phyloP scores from a whole-genome alignment of 2,329 filamentous ascomycete species.

The Macrophomina pseudophaseolina region DNA sequence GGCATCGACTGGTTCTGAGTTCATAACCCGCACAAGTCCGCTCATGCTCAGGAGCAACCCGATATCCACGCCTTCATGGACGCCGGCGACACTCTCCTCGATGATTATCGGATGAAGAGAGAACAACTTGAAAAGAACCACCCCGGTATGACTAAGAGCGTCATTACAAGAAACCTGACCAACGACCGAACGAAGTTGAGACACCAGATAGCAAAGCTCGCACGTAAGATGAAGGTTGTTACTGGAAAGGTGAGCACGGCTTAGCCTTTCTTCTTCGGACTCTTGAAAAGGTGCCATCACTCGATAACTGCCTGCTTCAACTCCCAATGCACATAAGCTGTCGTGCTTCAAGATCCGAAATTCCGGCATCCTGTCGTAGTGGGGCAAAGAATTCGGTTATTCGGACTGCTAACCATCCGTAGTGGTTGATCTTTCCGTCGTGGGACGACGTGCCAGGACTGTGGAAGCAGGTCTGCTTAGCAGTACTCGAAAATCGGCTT shows the following conservation, averaged over 20 bases:
- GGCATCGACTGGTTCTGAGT: constrained; percentile 73
- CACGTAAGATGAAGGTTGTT: constrained; percentile 62
- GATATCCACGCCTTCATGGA: constrained; percentile 57
- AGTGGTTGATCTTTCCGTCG: constrained; percentile 77
- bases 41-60: constrained; percentile 34
- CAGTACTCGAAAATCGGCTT: constrained; percentile 70
- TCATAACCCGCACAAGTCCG: constrained; percentile 63
- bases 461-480: constrained; percentile 71
- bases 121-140: constrained; percentile 58
- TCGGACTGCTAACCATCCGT: constrained; percentile 25
- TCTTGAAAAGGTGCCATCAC: too few species aligned
- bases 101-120: constrained; percentile 53
- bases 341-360: too few species aligned
- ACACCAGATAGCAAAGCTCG: constrained; percentile 64
- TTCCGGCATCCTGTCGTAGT: neutral
- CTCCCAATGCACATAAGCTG: too few species aligned
- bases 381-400: neutral
- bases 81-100: constrained; percentile 61
- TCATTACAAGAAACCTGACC: constrained; percentile 46
- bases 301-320: too few species aligned
- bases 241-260: constrained; percentile 66
- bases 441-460: constrained; percentile 61
- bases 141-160: constrained; percentile 51
- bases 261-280: neutral
- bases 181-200: constrained; percentile 52